A percentile compares a stretch with the other conserved stretches of the same genome.
Conservation (phyloP, 2,329 filamentous ascomycete genomes). For the Colletotrichum zoysiae region DNA sequence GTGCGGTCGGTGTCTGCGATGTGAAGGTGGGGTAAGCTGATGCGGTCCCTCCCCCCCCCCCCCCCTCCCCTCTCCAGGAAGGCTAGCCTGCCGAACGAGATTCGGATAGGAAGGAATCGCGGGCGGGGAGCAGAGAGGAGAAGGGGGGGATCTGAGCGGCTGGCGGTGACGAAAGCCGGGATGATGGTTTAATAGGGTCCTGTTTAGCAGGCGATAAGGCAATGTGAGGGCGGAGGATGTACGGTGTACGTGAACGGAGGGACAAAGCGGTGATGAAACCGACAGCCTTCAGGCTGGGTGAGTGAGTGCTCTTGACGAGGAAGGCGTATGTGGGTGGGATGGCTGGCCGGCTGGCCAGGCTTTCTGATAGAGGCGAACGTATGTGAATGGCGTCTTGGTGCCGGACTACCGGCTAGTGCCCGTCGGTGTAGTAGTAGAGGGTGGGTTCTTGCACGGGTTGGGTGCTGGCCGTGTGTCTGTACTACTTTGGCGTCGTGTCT, state of each 20-base stretch:
- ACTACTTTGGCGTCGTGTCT: neutral
- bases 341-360: conserved; percentile 1
- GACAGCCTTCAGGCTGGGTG: neutral
- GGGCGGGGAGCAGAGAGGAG: conserved; percentile 5
- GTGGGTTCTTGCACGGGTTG: neutral
- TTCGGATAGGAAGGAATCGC: conserved; percentile 9
- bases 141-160: conserved; percentile 31
- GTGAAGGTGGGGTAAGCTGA: conserved; percentile 18
- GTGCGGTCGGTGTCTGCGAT: conserved; percentile 13
- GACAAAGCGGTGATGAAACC: neutral
- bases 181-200: neutral
- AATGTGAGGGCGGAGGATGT: neutral
- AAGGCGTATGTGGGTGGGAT: neutral
- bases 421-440: conserved; percentile 1
- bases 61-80: neutral
- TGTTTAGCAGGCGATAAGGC: conserved; percentile 3
- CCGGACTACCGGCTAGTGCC: conserved; percentile 9
- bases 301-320: neutral
- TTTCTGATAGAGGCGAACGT: neutral
- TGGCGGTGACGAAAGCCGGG: conserved; percentile 23
- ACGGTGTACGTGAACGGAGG: neutral
- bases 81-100: conserved; percentile 12
- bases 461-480: neutral
- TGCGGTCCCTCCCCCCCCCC: neutral
- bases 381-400: neutral